A percentile compares a stretch with the other conserved stretches of the same genome.
Evolutionary conservation across 1,284 basidiomycete genomes (phyloP).

Genomic region (Leccinum pallidistipes): DNA sequence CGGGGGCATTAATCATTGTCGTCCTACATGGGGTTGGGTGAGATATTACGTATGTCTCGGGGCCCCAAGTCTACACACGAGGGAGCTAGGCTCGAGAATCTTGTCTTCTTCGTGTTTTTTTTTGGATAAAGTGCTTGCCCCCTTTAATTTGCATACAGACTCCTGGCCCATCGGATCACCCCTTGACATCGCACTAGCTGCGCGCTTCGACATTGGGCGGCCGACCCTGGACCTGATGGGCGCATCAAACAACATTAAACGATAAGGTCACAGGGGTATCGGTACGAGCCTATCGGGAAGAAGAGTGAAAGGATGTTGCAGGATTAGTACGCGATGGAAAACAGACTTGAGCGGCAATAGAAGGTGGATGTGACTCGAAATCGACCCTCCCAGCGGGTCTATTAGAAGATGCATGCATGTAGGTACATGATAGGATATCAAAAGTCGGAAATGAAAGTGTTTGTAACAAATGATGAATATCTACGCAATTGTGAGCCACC

Average conservation of each 20-base stretch:
- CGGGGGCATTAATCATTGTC: too few species aligned
- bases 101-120: not conserved
- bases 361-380: not conserved
- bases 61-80: not conserved
- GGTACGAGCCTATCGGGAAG: too few species aligned
- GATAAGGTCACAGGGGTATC: too few species aligned
- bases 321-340: not conserved
- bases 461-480: not conserved
- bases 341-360: not conserved
- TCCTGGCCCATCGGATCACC: not conserved
- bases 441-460: not conserved
- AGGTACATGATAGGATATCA: not conserved
- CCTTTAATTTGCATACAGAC: not conserved
- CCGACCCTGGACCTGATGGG: not conserved
- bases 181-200: not conserved
- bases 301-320: too few species aligned
- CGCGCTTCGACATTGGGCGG: not conserved
- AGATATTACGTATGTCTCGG: not conserved
- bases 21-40: not conserved
- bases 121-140: not conserved
- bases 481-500: not conserved
- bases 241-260: not conserved
- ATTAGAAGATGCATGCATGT: not conserved
- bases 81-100: not conserved
- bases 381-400: not conserved